phyloP scores from a whole-genome alignment of 2,329 filamentous ascomycete genomes.

The Mariannaea sp. region DNA sequence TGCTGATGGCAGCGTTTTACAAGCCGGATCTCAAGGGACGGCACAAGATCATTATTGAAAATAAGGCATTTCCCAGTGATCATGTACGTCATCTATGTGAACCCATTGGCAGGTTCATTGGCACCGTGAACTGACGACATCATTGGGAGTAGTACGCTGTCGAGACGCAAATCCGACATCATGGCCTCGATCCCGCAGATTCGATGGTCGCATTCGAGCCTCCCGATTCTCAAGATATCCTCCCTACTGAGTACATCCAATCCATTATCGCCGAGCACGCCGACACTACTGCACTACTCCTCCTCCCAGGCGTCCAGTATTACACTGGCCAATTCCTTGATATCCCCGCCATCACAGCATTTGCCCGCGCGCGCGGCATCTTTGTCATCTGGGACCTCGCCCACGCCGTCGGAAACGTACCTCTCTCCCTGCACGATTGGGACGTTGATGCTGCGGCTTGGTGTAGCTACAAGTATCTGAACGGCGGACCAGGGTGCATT shows the following conservation, averaged over 20 bases:
- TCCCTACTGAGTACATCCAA: conserved; percentile 71
- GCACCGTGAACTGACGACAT: too few relatives aligned
- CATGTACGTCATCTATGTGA: conserved; percentile 54
- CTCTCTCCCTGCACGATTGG: conserved; percentile 78
- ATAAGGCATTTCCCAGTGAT: conserved; percentile 85
- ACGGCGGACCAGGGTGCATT: conserved; percentile 78
- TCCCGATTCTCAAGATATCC: conserved; percentile 51
- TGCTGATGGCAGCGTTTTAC: conserved; percentile 83
- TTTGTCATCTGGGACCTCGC: conserved; percentile 82
- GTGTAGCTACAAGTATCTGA: conserved; percentile 91
- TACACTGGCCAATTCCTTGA: conserved; percentile 86
- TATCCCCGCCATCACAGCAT: conserved; percentile 72
- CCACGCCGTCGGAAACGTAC: conserved; percentile 80
- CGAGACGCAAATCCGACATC: conserved; percentile 74
- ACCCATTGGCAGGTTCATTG: background rate
- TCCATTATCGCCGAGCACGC: conserved; percentile 75
- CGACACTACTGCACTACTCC: conserved; percentile 68
- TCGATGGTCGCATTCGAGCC: conserved; percentile 74
- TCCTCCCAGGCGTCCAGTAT: conserved; percentile 83
- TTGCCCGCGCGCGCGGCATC: conserved; percentile 71
- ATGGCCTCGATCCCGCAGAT: conserved; percentile 64
- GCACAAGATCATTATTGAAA: conserved; percentile 80
- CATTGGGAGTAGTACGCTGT: conserved; percentile 69
- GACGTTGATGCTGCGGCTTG: conserved; percentile 84
- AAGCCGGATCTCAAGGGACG: conserved; percentile 58